phyloP scores from a whole-genome alignment of 208 protist species.

The Acanthamoeba royreba region DNA sequence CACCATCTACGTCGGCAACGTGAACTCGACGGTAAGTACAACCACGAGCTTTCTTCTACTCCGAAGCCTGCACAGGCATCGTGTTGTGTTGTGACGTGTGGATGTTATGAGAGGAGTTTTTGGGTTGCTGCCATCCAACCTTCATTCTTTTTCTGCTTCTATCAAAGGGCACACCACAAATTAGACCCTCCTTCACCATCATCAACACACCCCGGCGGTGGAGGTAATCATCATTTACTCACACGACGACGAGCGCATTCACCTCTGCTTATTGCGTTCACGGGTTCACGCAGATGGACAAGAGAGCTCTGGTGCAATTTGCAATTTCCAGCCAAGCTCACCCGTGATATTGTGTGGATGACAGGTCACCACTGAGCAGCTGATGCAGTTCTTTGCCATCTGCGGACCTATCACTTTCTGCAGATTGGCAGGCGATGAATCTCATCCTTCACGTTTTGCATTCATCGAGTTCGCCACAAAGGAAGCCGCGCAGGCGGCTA shows the following conservation, averaged over 20 bases:
- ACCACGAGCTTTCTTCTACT: not conserved
- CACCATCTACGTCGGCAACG: conserved; percentile 4
- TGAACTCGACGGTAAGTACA: not conserved
- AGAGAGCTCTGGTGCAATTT: no score
- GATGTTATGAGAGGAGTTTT: no score
- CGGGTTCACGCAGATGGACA: no score
- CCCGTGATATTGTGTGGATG: not conserved
- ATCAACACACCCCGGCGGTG: no score
- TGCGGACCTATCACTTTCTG: conserved; percentile 20
- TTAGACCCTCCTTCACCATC: no score
- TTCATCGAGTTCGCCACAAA: conserved; percentile 32
- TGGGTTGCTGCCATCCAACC: no score
- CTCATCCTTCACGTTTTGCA: not conserved
- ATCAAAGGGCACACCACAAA: no score
- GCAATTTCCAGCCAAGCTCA: not conserved
- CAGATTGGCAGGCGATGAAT: not conserved
- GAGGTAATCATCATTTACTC: no score
- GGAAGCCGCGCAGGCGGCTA: not conserved
- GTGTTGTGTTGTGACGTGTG: no score
- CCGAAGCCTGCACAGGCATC: not conserved
- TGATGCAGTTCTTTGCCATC: not conserved
- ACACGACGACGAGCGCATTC: no score
- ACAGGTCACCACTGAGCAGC: not conserved
- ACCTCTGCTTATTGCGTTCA: no score
- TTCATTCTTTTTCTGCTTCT: no score